Base-by-base conservation (phyloP, 805 yeast species). In the Zygoascus flipseniorum region DNA sequence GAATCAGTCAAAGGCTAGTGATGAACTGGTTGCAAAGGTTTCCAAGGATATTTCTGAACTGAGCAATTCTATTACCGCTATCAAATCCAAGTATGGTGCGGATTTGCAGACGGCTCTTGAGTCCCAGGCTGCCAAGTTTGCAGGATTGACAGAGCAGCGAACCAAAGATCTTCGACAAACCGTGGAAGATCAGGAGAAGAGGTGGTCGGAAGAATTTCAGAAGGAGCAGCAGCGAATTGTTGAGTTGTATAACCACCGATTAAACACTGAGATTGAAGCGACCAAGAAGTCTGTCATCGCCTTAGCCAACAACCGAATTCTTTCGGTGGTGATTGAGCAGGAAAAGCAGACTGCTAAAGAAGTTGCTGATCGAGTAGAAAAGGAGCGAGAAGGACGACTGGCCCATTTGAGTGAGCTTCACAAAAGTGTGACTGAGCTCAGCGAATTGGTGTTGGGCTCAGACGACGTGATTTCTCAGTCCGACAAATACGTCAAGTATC, bases 371-470 rank as follows among this genome's bases (percentile, higher is more conserved):
- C 77, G 77, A 55, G 77, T 90, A 52, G 90, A 85, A 58, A 58
- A 67, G 11, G 95, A 86, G 74, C 83, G 98, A 71, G 76, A 83
- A 58, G 88, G 89, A 28, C 83, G 93, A 65, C 78, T 90, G 62
- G 76, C 85, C 47, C 76, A 84, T 62, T 75, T 93, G 62, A 76
- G 77, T 35, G 79, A 81, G 53, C 75, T 93, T 53, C 73, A 78
- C 50, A 73, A 69, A 26, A 75, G 77, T 37, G 74, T 92, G 56
- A 83, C 80, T 65, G 69, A 75, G 32, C 72, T 85, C 54, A 83
- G 74, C 52, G 68, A 62, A 53, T 55, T 72, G 50, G 59, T 73
- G 20, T 60, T 68, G 32, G 62, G 70, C 51, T 65, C 75, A 43
- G 76, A 72, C 51, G 62, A 59, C 41, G 70, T 69, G 37, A 58